Conservation (phyloP, 805 yeast species). For the Cyberlindnera misumaiensis region DNA sequence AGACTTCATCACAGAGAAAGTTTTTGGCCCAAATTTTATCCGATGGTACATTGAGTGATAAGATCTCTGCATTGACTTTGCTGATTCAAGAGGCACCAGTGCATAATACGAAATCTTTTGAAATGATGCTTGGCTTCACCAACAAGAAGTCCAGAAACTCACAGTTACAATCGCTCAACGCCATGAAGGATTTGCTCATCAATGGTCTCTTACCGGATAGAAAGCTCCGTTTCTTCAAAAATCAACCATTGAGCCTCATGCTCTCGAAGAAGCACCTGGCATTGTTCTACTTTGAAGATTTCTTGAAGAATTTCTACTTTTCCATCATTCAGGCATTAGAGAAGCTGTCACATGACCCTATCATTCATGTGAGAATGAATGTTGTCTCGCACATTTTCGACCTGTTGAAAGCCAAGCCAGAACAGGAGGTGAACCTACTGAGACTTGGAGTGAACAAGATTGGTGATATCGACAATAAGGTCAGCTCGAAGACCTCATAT, state of each 20-base stretch:
- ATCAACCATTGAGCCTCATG: conserved; percentile 47
- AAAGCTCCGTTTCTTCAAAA: conserved; percentile 71
- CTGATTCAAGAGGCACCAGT: conserved; percentile 92
- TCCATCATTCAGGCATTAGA: conserved; percentile 72
- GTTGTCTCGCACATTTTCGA: conserved; percentile 74
- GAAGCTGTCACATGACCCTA: conserved; percentile 81
- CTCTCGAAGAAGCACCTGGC: conserved; percentile 54
- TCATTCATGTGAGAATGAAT: conserved; percentile 77
- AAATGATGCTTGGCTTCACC: conserved; percentile 69
- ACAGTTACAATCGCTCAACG: conserved; percentile 82
- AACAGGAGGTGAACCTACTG: conserved; percentile 89
- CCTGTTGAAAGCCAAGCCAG: conserved; percentile 79
- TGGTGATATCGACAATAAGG: conserved; percentile 89
- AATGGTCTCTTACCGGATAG: conserved; percentile 84
- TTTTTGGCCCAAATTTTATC: conserved; percentile 83
- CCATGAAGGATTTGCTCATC: conserved; percentile 80
- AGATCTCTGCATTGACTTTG: conserved; percentile 89
- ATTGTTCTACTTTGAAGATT: conserved; percentile 82
- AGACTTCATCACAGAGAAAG: conserved; percentile 73
- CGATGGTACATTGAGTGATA: conserved; percentile 92
- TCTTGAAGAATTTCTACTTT: conserved; percentile 71
- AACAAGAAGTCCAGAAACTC: conserved; percentile 91
- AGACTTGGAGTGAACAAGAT: conserved; percentile 87
- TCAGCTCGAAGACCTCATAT: conserved; percentile 82
- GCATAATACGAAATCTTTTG: conserved; percentile 80